Percentiles rank a stretch among this genome's conserved stretches.
Conservation (phyloP, 2,329 filamentous ascomycete species). For the Blastomyces emzantsi region DNA sequence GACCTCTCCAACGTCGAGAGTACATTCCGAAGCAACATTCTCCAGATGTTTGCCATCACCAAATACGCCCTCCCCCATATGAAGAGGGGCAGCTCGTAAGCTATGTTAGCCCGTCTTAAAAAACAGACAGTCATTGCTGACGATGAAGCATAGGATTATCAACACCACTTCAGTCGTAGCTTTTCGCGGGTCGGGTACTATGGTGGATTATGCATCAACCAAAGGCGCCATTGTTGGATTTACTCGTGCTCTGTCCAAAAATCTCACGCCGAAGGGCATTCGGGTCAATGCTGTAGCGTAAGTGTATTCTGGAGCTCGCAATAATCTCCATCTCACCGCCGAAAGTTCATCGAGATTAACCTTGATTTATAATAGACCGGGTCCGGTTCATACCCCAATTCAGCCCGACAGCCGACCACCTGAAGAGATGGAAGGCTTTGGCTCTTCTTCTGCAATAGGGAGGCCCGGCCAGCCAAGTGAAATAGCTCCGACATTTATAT, state of each 20-base stretch:
- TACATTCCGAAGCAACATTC: slow-evolving; percentile 49
- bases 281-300: slow-evolving; percentile 43
- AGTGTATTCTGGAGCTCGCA: slow-evolving; percentile 14
- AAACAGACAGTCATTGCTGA: neutral
- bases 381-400: slow-evolving; percentile 28
- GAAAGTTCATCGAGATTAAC: neutral
- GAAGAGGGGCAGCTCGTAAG: slow-evolving; percentile 42
- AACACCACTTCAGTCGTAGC: slow-evolving; percentile 48
- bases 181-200: slow-evolving; percentile 43
- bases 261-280: slow-evolving; percentile 49
- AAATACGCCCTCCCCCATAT: slow-evolving; percentile 51
- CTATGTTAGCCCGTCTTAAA: slow-evolving; percentile 7
- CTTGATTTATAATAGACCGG: slow-evolving; percentile 20
- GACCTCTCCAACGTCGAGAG: slow-evolving; percentile 48
- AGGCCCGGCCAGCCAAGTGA: slow-evolving; percentile 33
- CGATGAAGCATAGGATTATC: slow-evolving; percentile 41
- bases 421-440: slow-evolving; percentile 29
- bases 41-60: slow-evolving; percentile 51
- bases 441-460: slow-evolving; percentile 23
- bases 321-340: neutral
- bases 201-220: slow-evolving; percentile 50
- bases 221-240: slow-evolving; percentile 52
- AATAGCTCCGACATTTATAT: slow-evolving; percentile 34
- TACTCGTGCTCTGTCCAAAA: slow-evolving; percentile 45
- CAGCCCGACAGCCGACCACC: slow-evolving; percentile 29